Conservation (phyloP, 202 grass and related monocot species). For the Hordeum pubiflorum region DNA sequence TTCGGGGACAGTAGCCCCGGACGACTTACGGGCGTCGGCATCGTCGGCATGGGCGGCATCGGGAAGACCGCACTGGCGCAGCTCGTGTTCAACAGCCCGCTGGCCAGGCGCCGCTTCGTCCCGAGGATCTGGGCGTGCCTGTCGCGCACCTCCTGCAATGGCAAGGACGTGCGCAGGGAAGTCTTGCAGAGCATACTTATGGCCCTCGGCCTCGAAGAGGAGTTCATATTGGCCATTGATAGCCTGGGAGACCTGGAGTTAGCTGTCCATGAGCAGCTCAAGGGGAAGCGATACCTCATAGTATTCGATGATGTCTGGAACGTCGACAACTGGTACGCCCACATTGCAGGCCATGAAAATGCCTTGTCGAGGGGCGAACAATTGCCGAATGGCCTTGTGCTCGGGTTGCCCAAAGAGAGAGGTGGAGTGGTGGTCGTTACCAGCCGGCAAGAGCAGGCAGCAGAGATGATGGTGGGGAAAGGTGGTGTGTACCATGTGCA, state of each 20-base stretch:
- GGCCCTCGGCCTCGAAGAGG: slow-evolving; percentile 48
- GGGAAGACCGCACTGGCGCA: slow-evolving; percentile 41
- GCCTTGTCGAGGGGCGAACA: not conserved
- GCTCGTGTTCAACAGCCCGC: slow-evolving; percentile 35
- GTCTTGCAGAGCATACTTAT: slow-evolving; percentile 46
- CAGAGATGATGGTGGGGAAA: slow-evolving; percentile 35
- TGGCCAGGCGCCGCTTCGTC: slow-evolving; percentile 15
- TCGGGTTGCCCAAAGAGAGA: slow-evolving; percentile 32
- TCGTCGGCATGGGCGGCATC: slow-evolving; percentile 44
- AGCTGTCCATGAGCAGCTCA: slow-evolving; percentile 36
- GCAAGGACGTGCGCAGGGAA: slow-evolving; percentile 27
- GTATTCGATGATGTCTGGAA: slow-evolving; percentile 53
- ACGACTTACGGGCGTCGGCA: slow-evolving; percentile 24
- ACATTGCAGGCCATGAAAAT: not conserved
- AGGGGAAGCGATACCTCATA: slow-evolving; percentile 28
- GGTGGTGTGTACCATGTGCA: slow-evolving; percentile 3
- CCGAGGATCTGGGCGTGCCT: slow-evolving; percentile 47
- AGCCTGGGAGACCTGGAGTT: slow-evolving; percentile 18
- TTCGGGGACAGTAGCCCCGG: not conserved
- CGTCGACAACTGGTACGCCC: slow-evolving; percentile 25
- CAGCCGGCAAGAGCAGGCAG: slow-evolving; percentile 33
- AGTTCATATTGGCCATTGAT: slow-evolving; percentile 27
- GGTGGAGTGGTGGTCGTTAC: slow-evolving; percentile 42
- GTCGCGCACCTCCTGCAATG: slow-evolving; percentile 16
- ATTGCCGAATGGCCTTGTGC: slow-evolving; percentile 4